A percentile compares a stretch with the other conserved stretches of the same genome.
These are phyloP conservation scores for Leccinum longicurvipes DNA, from an alignment of 768 basidiomycete genomes.

Conservation along the genomic window DNA sequence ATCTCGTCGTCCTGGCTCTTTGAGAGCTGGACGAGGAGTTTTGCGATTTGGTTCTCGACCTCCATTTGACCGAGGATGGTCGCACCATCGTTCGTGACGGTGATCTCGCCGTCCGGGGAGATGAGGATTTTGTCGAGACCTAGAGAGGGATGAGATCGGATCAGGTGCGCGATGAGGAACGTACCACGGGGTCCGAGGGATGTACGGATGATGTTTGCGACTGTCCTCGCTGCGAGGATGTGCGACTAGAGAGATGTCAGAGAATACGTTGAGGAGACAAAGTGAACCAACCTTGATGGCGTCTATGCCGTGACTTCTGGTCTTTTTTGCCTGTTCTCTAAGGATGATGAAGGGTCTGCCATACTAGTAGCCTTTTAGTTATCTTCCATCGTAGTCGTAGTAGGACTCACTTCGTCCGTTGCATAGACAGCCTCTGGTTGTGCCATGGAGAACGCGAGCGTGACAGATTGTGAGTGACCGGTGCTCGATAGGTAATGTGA, in stretches of 20 bases:
- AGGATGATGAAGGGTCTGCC: slow-evolving; percentile 98
- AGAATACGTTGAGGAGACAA: neutral
- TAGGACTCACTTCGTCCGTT: slow-evolving; percentile 70
- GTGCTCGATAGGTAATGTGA: slow-evolving; percentile 24
- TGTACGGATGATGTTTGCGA: slow-evolving; percentile 92
- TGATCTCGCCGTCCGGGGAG: slow-evolving; percentile 97
- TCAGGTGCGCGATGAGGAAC: slow-evolving; percentile 16
- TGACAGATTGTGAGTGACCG: slow-evolving; percentile 31
- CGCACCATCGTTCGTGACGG: slow-evolving; percentile 98
- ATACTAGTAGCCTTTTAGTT: slow-evolving; percentile 50
- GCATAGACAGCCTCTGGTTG: slow-evolving; percentile 70
- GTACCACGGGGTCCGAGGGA: slow-evolving; percentile 92
- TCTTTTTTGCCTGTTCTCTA: slow-evolving; percentile 90
- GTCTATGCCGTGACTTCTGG: slow-evolving; percentile 85
- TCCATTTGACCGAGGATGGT: slow-evolving; percentile 99
- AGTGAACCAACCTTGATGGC: slow-evolving; percentile 78
- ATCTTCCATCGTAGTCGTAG: neutral
- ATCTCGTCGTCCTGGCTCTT: slow-evolving; percentile 99
- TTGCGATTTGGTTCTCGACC: slow-evolving; percentile 98
- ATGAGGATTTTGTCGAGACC: slow-evolving; percentile 95
- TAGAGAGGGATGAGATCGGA: slow-evolving; percentile 29
- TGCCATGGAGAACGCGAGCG: slow-evolving; percentile 13
- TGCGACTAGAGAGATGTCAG: slow-evolving; percentile 57
- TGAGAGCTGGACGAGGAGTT: slow-evolving; percentile 92
- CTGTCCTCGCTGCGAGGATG: slow-evolving; percentile 92